These are phyloP conservation scores for Glycine latifolia DNA, from an alignment of 306 rosid genomes.

Conservation along the genomic window DNA sequence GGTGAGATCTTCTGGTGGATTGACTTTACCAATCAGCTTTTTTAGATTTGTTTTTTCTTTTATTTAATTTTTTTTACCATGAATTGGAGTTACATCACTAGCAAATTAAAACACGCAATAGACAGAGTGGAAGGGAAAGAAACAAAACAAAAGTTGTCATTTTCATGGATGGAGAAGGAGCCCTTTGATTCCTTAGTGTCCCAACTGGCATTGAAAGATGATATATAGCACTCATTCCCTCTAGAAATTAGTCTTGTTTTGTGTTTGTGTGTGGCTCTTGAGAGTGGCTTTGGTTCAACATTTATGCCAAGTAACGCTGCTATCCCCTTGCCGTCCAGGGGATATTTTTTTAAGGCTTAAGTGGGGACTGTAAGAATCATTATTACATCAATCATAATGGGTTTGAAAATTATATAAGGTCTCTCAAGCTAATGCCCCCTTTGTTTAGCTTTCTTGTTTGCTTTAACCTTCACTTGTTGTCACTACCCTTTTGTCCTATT, in stretches of 20 bases:
- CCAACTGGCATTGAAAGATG: slow-evolving; percentile 46
- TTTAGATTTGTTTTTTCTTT: not conserved
- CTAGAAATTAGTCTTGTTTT: slow-evolving; percentile 41
- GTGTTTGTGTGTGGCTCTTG: slow-evolving; percentile 48
- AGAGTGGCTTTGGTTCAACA: slow-evolving; percentile 47
- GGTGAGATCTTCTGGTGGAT: slow-evolving; percentile 17
- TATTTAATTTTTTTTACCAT: not conserved
- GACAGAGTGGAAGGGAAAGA: slow-evolving; percentile 19
- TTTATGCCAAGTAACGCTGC: slow-evolving; percentile 27
- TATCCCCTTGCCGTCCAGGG: slow-evolving; percentile 2
- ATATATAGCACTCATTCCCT: slow-evolving; percentile 43
- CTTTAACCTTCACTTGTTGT: slow-evolving; percentile 34
- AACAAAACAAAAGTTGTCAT: slow-evolving; percentile 44
- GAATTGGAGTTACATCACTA: slow-evolving; percentile 31
- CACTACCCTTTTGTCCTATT: slow-evolving; percentile 34
- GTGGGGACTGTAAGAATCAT: slow-evolving; percentile 56
- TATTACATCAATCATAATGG: slow-evolving; percentile 61
- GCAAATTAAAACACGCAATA: not conserved
- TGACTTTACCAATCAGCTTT: slow-evolving; percentile 36
- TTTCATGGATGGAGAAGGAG: slow-evolving; percentile 53
- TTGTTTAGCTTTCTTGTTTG: slow-evolving; percentile 29
- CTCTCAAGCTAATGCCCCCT: slow-evolving; percentile 42
- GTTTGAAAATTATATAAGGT: slow-evolving; percentile 56
- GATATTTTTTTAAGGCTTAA: slow-evolving; percentile 32
- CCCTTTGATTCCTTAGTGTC: slow-evolving; percentile 48